Evolutionary conservation across 257 asterid genomes (phyloP).

Genomic region (Nicotiana undulata): DNA sequence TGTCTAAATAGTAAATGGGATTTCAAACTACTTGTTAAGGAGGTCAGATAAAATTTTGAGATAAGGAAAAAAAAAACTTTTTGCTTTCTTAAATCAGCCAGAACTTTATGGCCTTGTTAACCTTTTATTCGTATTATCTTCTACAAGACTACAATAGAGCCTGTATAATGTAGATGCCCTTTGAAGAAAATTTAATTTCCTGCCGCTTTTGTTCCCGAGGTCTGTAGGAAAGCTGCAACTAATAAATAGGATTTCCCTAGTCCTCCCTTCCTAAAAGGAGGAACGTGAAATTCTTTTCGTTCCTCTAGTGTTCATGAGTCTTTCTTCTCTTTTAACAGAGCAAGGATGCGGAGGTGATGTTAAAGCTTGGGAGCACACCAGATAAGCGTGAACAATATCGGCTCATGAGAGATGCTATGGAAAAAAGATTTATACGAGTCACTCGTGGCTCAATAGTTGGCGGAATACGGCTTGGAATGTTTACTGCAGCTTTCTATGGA

Average conservation of each 20-base stretch:
- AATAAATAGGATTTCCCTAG: background rate
- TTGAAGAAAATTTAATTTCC: background rate
- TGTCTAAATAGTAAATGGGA: background rate
- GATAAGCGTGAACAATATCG: constrained; percentile 96
- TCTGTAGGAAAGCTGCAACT: background rate
- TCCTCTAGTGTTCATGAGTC: background rate
- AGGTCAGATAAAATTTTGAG: background rate
- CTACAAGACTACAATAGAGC: background rate
- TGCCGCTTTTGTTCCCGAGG: background rate
- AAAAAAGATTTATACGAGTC: constrained; percentile 81
- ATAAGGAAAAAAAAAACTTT: background rate
- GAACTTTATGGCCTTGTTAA: background rate
- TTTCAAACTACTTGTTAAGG: background rate
- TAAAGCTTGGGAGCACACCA: constrained; percentile 95
- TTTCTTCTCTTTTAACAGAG: constrained; percentile 44
- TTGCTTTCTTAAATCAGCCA: background rate
- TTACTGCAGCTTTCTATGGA: constrained; percentile 80
- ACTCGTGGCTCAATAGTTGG: constrained; percentile 95
- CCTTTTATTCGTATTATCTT: background rate
- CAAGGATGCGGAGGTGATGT: constrained; percentile 94
- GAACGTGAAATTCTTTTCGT: background rate
- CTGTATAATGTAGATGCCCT: background rate
- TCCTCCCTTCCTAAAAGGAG: background rate
- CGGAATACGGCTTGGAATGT: constrained; percentile 94
- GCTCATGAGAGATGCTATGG: constrained; percentile 98